phyloP scores from a whole-genome alignment of 495 filamentous ascomycete species.

The Pseudotulostoma volvatum region DNA sequence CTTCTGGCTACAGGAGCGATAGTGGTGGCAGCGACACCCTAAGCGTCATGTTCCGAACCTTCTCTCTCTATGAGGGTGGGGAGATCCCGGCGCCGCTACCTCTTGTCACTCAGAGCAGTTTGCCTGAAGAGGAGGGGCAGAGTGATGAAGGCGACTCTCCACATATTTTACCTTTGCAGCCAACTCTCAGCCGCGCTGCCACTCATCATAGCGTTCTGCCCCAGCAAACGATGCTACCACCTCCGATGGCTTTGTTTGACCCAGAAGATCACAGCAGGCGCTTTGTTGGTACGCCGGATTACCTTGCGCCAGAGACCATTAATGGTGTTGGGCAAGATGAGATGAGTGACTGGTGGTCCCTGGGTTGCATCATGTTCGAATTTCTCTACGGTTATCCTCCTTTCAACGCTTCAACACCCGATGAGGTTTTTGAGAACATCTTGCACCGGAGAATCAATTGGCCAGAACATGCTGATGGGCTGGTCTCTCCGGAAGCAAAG shows the following conservation, averaged over 20 bases:
- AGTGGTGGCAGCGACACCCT: constrained; percentile 77
- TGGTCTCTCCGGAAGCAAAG: constrained; percentile 68
- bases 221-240: constrained; percentile 70
- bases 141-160: constrained; percentile 54
- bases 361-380: constrained; percentile 95
- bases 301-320: constrained; percentile 92
- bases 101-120: constrained; percentile 24
- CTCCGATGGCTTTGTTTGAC: constrained; percentile 85
- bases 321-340: constrained; percentile 90
- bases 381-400: constrained; percentile 86
- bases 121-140: constrained; percentile 57
- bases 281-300: constrained; percentile 95
- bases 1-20: constrained; percentile 82
- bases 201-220: constrained; percentile 41
- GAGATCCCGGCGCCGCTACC: constrained; percentile 18
- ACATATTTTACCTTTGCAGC: constrained; percentile 47
- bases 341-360: constrained; percentile 98
- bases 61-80: constrained; percentile 55
- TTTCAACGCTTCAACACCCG: constrained; percentile 80
- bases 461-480: constrained; percentile 56
- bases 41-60: constrained; percentile 64
- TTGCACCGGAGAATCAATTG: constrained; percentile 75
- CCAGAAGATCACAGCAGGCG: constrained; percentile 83
- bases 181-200: constrained; percentile 38
- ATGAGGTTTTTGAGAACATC: constrained; percentile 95